Evolutionary conservation across 1,284 basidiomycete genomes (phyloP), one percentile per base, ranked within the genome.

Genomic region (Athelia psychrophila): DNA sequence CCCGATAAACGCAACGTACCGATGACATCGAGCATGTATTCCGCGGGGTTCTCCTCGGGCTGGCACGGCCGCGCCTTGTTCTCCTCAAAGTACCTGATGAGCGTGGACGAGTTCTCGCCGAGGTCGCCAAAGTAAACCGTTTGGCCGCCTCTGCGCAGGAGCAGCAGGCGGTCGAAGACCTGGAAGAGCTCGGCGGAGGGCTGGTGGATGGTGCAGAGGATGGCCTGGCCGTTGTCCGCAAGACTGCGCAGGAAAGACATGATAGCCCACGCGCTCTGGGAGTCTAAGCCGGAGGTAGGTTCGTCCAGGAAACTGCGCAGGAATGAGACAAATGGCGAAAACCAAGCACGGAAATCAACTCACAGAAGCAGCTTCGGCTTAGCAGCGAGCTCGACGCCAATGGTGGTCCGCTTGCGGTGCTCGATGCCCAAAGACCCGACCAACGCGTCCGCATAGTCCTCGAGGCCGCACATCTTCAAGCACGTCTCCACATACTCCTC

Each of bases 221-320:
- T 79, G 8, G 76, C 74, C 68, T 87, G 85, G 22, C 87, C 87
- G 51, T 79, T 80, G 51, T 81, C 76, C 46, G 86, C 82, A 32
- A 89, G 75, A 57, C 82, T 80, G 27, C 58, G 53, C 18, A 61
- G 55, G 30, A 61, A 59, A 1, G 50, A 48, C 32, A 60, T 56
- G 23, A 61, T 61, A 32, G 58, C 81, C 80, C 80, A 88, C 0
- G 87, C 86, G 24, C 79, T 81, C 62, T 88, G 86, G 15, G 83
- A 84, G 63, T 88, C 86, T 24, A 88, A 74, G 56, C 86, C 85
- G 9, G 89, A 91, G 0, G 88, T 92, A 1, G 85, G 85, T 63
- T 93, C 89, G 59, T 93, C 91, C 53, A 92, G 74, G 78, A 93
- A n/a, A n/a, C n/a, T n/a, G n/a, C n/a, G n/a, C n/a, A n/a, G 3